Evolutionary conservation across 345 rosid genomes (phyloP).

Genomic region (Hibiscus tridactylites): DNA sequence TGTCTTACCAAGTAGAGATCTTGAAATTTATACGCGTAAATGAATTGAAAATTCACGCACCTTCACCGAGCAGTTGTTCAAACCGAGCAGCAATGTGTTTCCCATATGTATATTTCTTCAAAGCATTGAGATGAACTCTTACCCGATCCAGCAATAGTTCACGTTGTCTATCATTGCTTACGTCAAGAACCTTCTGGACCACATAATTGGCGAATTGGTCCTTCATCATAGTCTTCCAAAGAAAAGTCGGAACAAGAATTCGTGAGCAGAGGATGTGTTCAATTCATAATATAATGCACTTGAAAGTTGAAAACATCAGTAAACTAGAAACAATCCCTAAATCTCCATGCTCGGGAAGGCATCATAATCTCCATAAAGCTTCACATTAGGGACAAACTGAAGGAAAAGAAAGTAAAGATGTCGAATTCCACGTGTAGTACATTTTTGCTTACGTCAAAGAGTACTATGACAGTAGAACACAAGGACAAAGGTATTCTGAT

Average conservation of each 20-base stretch:
- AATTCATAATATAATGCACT: background rate
- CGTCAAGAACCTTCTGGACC: conserved; percentile 87
- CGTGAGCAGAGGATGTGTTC: background rate
- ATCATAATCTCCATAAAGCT: background rate
- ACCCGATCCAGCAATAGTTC: conserved; percentile 55
- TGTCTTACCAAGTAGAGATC: background rate
- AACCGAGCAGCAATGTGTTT: conserved; percentile 94
- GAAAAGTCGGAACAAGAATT: background rate
- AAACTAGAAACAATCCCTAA: background rate
- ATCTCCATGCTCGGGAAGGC: background rate
- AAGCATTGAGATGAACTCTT: conserved; percentile 61
- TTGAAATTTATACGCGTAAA: background rate
- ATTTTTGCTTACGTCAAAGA: background rate
- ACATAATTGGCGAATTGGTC: conserved; percentile 96
- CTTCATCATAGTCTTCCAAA: conserved; percentile 82
- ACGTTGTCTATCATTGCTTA: conserved; percentile 59
- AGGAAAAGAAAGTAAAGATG: conserved; percentile 1
- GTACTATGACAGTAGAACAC: background rate
- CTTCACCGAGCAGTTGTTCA: conserved; percentile 85
- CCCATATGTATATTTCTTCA: conserved; percentile 93
- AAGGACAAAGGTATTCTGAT: background rate
- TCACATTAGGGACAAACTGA: background rate
- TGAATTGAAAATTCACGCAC: conserved; percentile 21
- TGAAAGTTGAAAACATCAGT: background rate
- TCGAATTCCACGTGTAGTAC: background rate